A percentile compares a stretch with the other conserved stretches of the same genome.
Conservation (phyloP, 345 rosid species). For the Lumnitzera racemosa region DNA sequence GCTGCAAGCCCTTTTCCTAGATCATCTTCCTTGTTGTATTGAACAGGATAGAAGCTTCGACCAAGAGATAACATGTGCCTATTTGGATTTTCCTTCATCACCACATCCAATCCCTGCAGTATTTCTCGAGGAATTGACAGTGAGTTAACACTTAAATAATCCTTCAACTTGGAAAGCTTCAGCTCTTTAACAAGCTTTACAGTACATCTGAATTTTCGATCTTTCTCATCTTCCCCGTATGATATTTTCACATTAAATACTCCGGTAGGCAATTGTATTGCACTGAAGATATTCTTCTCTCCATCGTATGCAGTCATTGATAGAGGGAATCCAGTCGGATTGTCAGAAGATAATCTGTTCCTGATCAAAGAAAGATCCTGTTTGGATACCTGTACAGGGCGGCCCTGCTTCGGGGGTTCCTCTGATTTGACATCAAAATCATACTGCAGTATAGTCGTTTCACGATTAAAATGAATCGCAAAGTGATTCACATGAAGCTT, state of each 20-base stretch:
- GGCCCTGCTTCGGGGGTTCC: slow-evolving; percentile 15
- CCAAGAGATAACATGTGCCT: slow-evolving; percentile 57
- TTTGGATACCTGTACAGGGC: slow-evolving; percentile 35
- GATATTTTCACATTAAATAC: slow-evolving; percentile 33
- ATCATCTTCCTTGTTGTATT: slow-evolving; percentile 19
- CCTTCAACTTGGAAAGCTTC: slow-evolving; percentile 46
- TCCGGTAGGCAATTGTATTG: slow-evolving; percentile 42
- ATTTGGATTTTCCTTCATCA: slow-evolving; percentile 82
- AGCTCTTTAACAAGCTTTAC: slow-evolving; percentile 64
- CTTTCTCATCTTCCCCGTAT: slow-evolving; percentile 33
- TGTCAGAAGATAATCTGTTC: slow-evolving; percentile 42
- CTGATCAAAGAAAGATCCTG: slow-evolving; percentile 33
- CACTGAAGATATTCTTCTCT: slow-evolving; percentile 79
- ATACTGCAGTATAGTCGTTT: slow-evolving; percentile 47
- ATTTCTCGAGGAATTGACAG: slow-evolving; percentile 53
- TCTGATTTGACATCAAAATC: slow-evolving; percentile 54
- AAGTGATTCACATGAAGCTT: slow-evolving; percentile 63
- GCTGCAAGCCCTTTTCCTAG: slow-evolving; percentile 57
- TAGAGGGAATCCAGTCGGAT: slow-evolving; percentile 36
- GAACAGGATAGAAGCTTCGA: slow-evolving; percentile 42
- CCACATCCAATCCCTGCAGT: slow-evolving; percentile 83
- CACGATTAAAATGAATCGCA: slow-evolving; percentile 39
- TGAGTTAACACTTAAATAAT: slow-evolving; percentile 35
- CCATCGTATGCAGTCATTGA: slow-evolving; percentile 76
- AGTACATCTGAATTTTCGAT: slow-evolving; percentile 23